A percentile compares a stretch with the other conserved stretches of the same genome.
phyloP scores from a whole-genome alignment of 1,284 basidiomycete genomes.

The Fomes fomentarius region DNA sequence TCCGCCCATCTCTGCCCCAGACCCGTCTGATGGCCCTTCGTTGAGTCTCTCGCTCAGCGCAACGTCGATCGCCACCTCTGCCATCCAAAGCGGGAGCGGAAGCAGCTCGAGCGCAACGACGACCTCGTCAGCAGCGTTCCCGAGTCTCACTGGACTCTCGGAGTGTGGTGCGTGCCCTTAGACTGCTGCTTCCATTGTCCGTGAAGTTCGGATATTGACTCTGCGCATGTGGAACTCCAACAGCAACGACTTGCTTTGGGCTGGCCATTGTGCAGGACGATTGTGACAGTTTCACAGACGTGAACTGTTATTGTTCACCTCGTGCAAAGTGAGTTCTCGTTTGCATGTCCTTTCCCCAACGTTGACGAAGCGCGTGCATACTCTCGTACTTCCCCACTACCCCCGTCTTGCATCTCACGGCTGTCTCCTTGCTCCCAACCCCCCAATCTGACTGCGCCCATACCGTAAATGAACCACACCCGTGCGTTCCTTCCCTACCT shows the following conservation, averaged over 20 bases:
- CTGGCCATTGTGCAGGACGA: constrained; percentile 28
- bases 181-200: not conserved
- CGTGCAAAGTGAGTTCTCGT: constrained; percentile 25
- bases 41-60: constrained; percentile 10
- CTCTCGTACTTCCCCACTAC: not conserved
- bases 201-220: not conserved
- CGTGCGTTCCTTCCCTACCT: not conserved
- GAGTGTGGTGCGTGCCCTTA: constrained; percentile 30
- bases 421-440: not conserved
- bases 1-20: constrained; percentile 12
- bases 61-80: not conserved
- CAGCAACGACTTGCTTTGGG: constrained; percentile 32
- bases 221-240: not conserved
- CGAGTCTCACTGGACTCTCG: constrained; percentile 34
- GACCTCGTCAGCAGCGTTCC: constrained; percentile 32
- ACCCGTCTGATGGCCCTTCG: not conserved
- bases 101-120: constrained; percentile 17
- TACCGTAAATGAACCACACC: too few species aligned
- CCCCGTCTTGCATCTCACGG: not conserved
- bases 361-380: not conserved
- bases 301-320: constrained; percentile 33
- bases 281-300: constrained; percentile 33
- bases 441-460: too few species aligned
- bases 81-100: constrained; percentile 5
- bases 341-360: not conserved